Evolutionary conservation across 208 protist species (phyloP), one percentile per base, ranked within the genome.

Genomic region (Crithidia expoeki): DNA sequence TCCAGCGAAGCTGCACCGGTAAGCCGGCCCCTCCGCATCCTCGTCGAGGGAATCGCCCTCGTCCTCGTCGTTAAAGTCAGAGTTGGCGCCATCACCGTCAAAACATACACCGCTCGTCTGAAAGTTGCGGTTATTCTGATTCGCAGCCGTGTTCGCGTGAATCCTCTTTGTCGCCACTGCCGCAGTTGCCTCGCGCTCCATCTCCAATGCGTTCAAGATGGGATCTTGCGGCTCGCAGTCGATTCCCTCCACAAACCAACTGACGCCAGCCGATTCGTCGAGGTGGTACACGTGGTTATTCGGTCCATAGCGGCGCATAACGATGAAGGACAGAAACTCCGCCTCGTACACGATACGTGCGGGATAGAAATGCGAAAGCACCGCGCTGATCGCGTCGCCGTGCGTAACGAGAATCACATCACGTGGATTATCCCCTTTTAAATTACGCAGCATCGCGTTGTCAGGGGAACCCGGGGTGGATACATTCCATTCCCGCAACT

Each of bases 321-420:
- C 81, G 49, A 95, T 52, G 70, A 90, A 93, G 0, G 88, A 93
- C 49, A 95, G 66, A 53, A 89, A 95, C 4, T 85, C 78, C 19
- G 88, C 74, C 57, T 90, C 77, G 66, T 95, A 95, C 12, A 95
- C 82, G 28, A 78, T 79, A 32, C 84, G 83, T 12, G 72, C 68
- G 19, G 90, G 90, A 60, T 95, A 93, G 40, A 92, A 84, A 55
- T 79, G 40, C 12, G 30, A 61, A 17, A 93, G 27, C 44, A 95
- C 73, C 3, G 88, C 78, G 67, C 80, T 79, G 34, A 95, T 67
- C 14, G 87, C 87, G 70, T 95, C 90, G 38, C 90, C 90, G 73
- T 95, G 90, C 6, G 88, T 92, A 30, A 95, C 86, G 12, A 95
- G 65, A 34, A 95, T 65, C 3, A 88, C 61, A 60, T 85, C 70